These are phyloP conservation scores for Saccharomyces jurei DNA, from an alignment of 805 yeast genomes.

Conservation along the genomic window DNA sequence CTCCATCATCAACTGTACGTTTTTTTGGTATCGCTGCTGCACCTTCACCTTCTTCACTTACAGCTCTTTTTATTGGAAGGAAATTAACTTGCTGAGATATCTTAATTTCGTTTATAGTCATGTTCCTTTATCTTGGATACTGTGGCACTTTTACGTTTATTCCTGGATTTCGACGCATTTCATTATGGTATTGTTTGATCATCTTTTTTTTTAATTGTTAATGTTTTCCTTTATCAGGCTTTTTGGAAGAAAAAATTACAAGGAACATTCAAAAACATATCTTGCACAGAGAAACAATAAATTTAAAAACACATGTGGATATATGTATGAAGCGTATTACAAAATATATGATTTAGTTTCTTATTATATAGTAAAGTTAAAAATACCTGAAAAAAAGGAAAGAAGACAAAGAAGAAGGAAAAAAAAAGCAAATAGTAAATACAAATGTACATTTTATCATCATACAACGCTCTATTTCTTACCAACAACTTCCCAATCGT, in stretches of 20 bases:
- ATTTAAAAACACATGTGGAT: background rate
- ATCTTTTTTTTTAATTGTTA: background rate
- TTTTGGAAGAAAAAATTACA: background rate
- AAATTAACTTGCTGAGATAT: background rate
- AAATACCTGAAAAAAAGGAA: background rate
- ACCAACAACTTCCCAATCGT: conserved; percentile 40
- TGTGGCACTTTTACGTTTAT: background rate
- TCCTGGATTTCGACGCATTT: background rate
- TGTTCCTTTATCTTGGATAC: background rate
- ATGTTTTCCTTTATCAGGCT: background rate
- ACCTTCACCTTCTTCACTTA: background rate
- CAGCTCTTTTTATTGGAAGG: background rate
- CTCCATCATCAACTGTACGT: background rate
- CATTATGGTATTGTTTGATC: background rate
- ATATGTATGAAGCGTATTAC: background rate
- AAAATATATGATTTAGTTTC: background rate
- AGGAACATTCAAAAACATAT: background rate
- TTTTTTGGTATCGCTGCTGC: background rate
- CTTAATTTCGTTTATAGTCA: background rate
- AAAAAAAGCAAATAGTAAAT: background rate
- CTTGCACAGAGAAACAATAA: background rate
- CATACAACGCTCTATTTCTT: conserved; percentile 27
- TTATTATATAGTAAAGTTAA: background rate
- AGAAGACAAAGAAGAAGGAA: background rate
- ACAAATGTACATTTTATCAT: background rate